Percentiles rank a stretch among this genome's conserved stretches.
Evolutionary conservation across 2,329 filamentous ascomycete genomes (phyloP).

Genomic region (Madurella mycetomatis): DNA sequence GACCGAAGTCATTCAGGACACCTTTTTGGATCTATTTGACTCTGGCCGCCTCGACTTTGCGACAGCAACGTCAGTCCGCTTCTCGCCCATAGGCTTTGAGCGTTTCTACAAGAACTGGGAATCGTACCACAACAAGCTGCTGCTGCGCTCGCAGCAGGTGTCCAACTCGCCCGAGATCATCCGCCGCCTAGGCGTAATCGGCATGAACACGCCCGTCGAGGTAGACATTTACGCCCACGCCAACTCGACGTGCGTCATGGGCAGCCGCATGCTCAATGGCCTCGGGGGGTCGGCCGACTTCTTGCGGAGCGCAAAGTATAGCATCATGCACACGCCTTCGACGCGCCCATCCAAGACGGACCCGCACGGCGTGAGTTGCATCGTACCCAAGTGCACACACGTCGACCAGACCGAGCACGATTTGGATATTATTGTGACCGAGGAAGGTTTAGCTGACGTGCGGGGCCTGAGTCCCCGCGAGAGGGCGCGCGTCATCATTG

Average conservation of each 20-base stretch:
- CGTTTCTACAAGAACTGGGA: conserved; percentile 88
- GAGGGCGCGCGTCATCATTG: conserved; percentile 77
- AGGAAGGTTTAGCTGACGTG: conserved; percentile 76
- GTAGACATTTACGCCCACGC: conserved; percentile 94
- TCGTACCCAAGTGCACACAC: conserved; percentile 92
- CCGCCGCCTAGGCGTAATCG: conserved; percentile 78
- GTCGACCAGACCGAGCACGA: conserved; percentile 92
- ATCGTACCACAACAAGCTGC: conserved; percentile 71
- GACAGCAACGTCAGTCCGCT: conserved; percentile 83
- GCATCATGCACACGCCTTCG: conserved; percentile 89
- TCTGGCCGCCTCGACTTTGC: conserved; percentile 83
- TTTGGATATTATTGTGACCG: conserved; percentile 78
- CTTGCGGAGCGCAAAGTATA: conserved; percentile 73
- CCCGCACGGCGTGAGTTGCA: conserved; percentile 75
- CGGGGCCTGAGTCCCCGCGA: conserved; percentile 75
- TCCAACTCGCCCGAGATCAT: conserved; percentile 91
- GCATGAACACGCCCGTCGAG: conserved; percentile 93
- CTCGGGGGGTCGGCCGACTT: conserved; percentile 80
- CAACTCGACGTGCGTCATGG: conserved; percentile 87
- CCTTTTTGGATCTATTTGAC: conserved; percentile 90
- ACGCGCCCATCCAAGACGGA: conserved; percentile 78
- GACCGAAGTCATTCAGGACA: conserved; percentile 91
- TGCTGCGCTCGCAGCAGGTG: conserved; percentile 81
- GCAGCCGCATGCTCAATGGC: conserved; percentile 81
- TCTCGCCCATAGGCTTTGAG: conserved; percentile 86